Evolutionary conservation across 1,139 yeast genomes (phyloP), one percentile per base, ranked within the genome.

Genomic region (Zhuliangozyma parablackwelliae): DNA sequence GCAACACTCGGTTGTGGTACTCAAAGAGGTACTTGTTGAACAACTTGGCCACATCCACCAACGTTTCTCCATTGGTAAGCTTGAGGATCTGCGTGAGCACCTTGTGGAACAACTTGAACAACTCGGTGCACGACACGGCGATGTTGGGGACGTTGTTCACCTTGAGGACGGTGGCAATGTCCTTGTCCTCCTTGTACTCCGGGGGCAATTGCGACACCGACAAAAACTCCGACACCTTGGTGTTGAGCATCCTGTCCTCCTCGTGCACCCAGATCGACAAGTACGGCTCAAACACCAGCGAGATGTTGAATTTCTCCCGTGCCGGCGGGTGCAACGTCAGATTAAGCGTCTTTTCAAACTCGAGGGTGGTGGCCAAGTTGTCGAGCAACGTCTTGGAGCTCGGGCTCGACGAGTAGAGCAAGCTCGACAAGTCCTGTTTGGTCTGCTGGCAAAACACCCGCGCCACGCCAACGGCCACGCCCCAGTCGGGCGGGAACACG

Each of bases 241-340:
- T 63, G 33, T 75, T 74, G 45, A 92, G 67, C 21, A 69, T 57
- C 26, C 71, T 68, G 45, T 86, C 90, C 59, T 92, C 97, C 52
- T 87, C 85, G 25, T 79, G 80, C n/a, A 92, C 80, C 96, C 97
- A 94, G 8, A 87, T 62, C 30, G 75, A 75, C 38, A 92, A 65
- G 51, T 84, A 87, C 2, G 97, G 96, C 54, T 87, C 95, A 57
- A 89, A 90, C 13, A 83, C 85, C 21, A 69, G 67, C 21, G 95
- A 84, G 10, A 90, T 78, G 31, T 73, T 65, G 47, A 75, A 69
- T 9, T 56, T 62, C 30, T 59, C 49, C 2, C 66, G 57, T 11
- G 59, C 59, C 26, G 10, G 10, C 6, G 10, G 10, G 20, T 25
- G 21, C 56, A 83, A 84, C 37, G 74, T 70, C 20, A 75, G 76